Percentiles rank a stretch among this genome's conserved stretches.
These are phyloP conservation scores for Trichosphaerium sp. DNA, from an alignment of 78 protist genomes.

Conservation along the genomic window DNA sequence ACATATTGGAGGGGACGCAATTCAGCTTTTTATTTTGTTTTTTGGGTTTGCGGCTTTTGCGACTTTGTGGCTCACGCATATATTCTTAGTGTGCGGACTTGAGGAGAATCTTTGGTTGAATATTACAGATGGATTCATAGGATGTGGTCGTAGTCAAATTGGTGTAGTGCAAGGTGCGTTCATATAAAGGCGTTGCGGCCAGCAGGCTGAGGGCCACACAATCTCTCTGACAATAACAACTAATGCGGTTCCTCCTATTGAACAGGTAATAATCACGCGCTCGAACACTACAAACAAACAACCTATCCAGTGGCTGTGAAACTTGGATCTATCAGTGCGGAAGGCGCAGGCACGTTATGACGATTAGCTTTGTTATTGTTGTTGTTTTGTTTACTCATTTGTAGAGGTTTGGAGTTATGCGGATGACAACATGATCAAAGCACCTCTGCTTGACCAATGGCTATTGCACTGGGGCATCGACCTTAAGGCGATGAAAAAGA, in stretches of 20 bases:
- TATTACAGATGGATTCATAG: constrained; percentile 76
- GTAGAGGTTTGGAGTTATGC: constrained; percentile 37
- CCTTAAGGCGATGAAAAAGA: constrained; percentile 42
- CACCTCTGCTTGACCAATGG: constrained; percentile 74
- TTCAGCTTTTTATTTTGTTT: not conserved
- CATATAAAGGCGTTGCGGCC: too few relatives aligned
- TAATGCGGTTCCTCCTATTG: too few relatives aligned
- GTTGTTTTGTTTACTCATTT: not conserved
- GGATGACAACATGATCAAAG: constrained; percentile 63
- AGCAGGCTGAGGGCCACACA: too few relatives aligned
- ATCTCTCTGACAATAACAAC: too few relatives aligned
- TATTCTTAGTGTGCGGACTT: not conserved
- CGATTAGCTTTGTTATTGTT: constrained; percentile 54
- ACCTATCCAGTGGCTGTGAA: constrained; percentile 82
- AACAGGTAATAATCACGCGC: constrained; percentile 85
- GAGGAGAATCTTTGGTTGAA: constrained; percentile 80
- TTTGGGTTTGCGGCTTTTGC: not conserved
- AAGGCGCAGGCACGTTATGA: constrained; percentile 59
- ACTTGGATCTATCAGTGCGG: constrained; percentile 89
- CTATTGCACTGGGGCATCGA: constrained; percentile 83
- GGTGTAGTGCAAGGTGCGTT: constrained; percentile 71
- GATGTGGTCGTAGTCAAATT: constrained; percentile 69
- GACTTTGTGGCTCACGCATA: not conserved
- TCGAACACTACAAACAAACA: constrained; percentile 65
- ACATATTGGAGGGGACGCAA: not conserved